Percentiles rank a stretch among this genome's conserved stretches.
phyloP scores from a whole-genome alignment of 495 filamentous ascomycete genomes.

The Neurospora sp. region DNA sequence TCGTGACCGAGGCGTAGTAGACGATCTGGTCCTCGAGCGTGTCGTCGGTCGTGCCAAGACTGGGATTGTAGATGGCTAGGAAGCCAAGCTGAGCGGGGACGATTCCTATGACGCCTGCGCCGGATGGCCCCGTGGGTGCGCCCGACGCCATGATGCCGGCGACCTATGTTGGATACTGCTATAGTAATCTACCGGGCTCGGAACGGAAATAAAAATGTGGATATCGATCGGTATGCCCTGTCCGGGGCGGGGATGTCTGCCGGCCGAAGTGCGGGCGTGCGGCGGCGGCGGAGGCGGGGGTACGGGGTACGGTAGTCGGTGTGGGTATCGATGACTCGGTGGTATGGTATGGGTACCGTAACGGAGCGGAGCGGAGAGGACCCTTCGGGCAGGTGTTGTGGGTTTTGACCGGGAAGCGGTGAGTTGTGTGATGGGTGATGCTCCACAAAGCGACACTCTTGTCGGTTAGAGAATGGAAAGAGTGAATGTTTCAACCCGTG shows the following conservation, averaged over 20 bases:
- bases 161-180: background rate
- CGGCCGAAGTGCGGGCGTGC: background rate
- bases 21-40: slow-evolving; percentile 84
- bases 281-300: background rate
- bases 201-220: background rate
- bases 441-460: background rate
- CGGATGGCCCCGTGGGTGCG: background rate
- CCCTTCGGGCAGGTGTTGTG: background rate
- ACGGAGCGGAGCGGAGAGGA: background rate
- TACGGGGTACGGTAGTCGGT: background rate
- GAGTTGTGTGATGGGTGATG: background rate
- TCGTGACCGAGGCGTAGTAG: slow-evolving; percentile 68
- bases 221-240: background rate
- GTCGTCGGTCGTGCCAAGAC: slow-evolving; percentile 78
- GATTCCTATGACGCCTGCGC: slow-evolving; percentile 2
- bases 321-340: background rate
- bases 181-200: background rate
- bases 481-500: background rate
- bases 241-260: background rate
- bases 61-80: slow-evolving; percentile 89
- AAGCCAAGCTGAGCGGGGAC: slow-evolving; percentile 81
- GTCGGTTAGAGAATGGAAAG: background rate
- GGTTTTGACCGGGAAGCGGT: background rate
- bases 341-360: background rate
- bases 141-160: background rate